Evolutionary conservation across 2,329 filamentous ascomycete species (phyloP).

Genomic region (Fusarium fracticaudum): DNA sequence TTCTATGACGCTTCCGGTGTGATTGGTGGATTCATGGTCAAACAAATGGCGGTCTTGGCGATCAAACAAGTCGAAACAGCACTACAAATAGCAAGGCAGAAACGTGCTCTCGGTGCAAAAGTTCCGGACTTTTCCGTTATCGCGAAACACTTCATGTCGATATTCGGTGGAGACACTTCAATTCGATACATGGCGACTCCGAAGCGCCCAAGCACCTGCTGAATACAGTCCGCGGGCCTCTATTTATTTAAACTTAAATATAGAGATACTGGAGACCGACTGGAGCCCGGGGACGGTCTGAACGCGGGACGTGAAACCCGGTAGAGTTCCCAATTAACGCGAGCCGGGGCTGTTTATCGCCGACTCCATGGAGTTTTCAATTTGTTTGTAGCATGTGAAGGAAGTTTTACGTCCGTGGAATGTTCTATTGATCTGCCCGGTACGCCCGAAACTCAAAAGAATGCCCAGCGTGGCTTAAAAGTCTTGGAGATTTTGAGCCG

Average conservation of each 20-base stretch:
- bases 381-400: not conserved
- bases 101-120: not conserved
- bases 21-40: not conserved
- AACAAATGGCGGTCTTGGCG: not conserved
- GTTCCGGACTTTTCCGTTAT: not conserved
- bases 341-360: not conserved
- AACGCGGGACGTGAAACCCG: not conserved
- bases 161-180: not conserved
- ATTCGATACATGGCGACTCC: not conserved
- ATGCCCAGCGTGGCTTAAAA: not conserved
- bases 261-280: not conserved
- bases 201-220: not conserved
- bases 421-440: not conserved
- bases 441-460: not conserved
- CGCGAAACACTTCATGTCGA: not conserved
- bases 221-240: not conserved
- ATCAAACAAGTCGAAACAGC: not conserved
- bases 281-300: not conserved
- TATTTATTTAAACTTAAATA: not conserved
- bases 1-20: not conserved
- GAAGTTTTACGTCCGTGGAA: not conserved
- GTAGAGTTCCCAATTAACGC: not conserved
- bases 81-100: not conserved
- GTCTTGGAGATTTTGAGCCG: not conserved
- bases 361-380: not conserved